Conservation (phyloP, 78 protist genomes). For the Creolimax fragrantissima region DNA sequence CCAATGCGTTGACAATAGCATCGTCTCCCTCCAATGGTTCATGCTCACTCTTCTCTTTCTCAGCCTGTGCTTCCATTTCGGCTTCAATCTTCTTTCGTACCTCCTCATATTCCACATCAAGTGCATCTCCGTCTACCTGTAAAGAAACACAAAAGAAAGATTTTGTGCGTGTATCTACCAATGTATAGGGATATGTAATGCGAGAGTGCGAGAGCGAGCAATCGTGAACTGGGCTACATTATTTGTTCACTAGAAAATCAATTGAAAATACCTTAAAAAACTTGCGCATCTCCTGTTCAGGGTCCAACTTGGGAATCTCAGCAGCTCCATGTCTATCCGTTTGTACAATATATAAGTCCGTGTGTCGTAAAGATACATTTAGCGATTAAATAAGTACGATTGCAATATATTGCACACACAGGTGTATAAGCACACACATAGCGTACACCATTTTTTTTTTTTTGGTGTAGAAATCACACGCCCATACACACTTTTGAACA, state of each 20-base stretch:
- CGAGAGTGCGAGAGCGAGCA: background rate
- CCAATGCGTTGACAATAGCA: background rate
- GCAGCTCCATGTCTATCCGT: background rate
- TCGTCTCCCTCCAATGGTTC: background rate
- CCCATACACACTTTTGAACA: background rate
- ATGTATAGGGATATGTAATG: background rate
- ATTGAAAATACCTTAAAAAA: background rate
- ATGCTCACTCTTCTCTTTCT: background rate
- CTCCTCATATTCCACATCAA: background rate
- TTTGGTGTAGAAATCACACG: background rate
- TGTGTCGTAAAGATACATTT: background rate
- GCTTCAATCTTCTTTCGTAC: background rate
- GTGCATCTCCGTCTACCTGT: background rate
- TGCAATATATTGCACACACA: background rate
- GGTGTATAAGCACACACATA: background rate
- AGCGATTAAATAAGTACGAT: background rate
- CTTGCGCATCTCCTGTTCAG: background rate
- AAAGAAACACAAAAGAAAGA: background rate
- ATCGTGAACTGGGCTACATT: background rate
- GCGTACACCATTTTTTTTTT: background rate
- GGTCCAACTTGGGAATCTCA: background rate
- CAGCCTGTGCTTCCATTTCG: background rate
- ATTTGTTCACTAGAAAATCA: background rate
- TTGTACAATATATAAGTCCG: background rate
- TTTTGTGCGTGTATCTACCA: background rate